Base-by-base conservation (phyloP, 495 filamentous ascomycete species). In the Elaphomyces granulatus region DNA sequence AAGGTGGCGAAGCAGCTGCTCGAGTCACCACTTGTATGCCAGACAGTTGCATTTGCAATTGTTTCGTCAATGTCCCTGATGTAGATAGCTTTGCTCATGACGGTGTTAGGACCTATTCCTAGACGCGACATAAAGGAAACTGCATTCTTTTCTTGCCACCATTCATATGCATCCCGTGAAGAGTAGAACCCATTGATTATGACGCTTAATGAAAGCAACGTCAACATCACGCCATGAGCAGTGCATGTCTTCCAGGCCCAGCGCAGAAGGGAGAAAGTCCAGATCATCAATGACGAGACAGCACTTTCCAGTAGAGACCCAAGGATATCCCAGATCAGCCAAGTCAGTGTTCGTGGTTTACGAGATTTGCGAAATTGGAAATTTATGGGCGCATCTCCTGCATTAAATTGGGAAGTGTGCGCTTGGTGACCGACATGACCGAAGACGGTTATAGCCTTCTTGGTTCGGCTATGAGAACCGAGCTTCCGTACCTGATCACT, bases 391-490 rank as follows among this genome's bases (percentile, higher is more conserved):
- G 42, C 41, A 15, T 66, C 55, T 45, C 52, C 51, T 34, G 53
- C 43, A 19, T 72, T 62, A 51, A 87, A 81, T 19, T 86, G 70
- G 2, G 81, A 68, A 10, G 69, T 67, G 34, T 77, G 66, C 10
- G 57, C 76, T 52, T 85, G 80, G 40, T 79, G 71, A 21, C 87
- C 87, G 34, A 98, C 68, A 39, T 80, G 71, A 36, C 90, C 90
- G 55, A 94, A 98, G 15, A 94, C 83, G 39, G 80, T 74, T 38
- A 93, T 81, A 31, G 87, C 87, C 45, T 88, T 83, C 61, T 87
- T 88, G 32, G 87, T 94, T 39, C 82, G 76, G 53, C 78, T 81
- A 53, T 88, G 77, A 32, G 76, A 68, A 23, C 50, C 87, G 0
- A 96, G 73, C 49, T 77, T 79, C 26, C 80, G 73, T 33, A 93